Conservation (phyloP, 1,284 basidiomycete genomes). For the Pyrrhoderma lamaoense region DNA sequence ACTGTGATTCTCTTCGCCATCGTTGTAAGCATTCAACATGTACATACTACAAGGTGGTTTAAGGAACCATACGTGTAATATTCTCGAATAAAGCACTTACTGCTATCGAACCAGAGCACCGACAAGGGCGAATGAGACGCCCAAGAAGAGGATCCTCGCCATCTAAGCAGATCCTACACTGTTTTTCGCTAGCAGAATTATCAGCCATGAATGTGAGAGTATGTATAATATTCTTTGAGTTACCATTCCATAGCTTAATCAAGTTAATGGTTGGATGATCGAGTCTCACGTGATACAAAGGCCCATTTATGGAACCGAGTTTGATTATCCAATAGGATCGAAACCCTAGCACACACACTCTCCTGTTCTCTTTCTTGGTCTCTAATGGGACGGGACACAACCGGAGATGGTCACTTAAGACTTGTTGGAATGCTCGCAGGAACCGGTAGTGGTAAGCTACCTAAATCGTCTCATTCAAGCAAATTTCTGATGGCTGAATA, state of each 20-base stretch:
- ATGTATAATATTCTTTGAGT: too few relatives aligned
- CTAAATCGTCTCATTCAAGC: background rate
- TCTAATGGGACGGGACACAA: background rate
- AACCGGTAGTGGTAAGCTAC: conserved; percentile 46
- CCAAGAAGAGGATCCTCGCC: conserved; percentile 55
- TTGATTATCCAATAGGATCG: too few relatives aligned
- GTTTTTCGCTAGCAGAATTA: conserved; percentile 32
- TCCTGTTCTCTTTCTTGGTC: too few relatives aligned
- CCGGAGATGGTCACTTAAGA: conserved; percentile 33
- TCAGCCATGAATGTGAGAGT: background rate
- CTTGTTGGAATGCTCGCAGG: conserved; percentile 55
- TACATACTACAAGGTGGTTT: conserved; percentile 44
- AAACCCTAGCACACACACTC: too few relatives aligned
- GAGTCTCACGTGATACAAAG: too few relatives aligned
- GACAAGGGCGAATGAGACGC: conserved; percentile 66
- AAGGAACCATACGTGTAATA: background rate
- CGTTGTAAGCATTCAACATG: conserved; percentile 68
- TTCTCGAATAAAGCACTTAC: conserved; percentile 35
- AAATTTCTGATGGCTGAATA: background rate
- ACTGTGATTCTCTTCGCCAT: conserved; percentile 58
- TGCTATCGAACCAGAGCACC: conserved; percentile 73
- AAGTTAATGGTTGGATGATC: too few relatives aligned
- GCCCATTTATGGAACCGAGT: too few relatives aligned
- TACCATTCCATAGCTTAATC: too few relatives aligned
- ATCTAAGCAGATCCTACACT: conserved; percentile 72